Base-by-base conservation (phyloP, 1,284 basidiomycete species). In the Singerocomus inundabilis region DNA sequence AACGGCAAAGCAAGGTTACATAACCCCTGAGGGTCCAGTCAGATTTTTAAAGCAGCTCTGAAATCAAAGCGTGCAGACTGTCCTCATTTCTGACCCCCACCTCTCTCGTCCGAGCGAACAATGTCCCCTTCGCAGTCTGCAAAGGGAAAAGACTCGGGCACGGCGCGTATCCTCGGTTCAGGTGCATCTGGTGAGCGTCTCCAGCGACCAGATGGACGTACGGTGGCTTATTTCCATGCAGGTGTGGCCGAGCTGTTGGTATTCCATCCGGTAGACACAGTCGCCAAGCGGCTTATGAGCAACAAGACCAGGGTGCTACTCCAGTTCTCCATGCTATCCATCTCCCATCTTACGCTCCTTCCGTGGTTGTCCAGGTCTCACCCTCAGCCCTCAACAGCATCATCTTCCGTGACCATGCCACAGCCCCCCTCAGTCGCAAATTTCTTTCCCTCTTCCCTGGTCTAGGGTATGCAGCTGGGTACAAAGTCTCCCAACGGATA, bases 271-370 rank as follows among this genome's bases (percentile, higher is more conserved):
- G 90, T 93, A 51, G 95, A 98, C 73, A 99, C 96, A 1, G 87
- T 98, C 52, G 93, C 96, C 18, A 99, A 99, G 73, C 86, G 96
- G 36, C 73, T 99, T 54, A 98, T 98, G 96, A 94, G 92, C 69
- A 98, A 98, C 83, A 93, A 93, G 76, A 76, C 77, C 55, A 87
- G 87, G 76, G 90, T 84, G 49, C 39, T 66, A 51, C 16, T 8
- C 28, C n/a, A 21, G 13, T 41, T 48, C 16, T 31, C 39, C 29
- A 3, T 38, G 5, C 28, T 21, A 13, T 30, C 30, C 31, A 30
- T 46, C 21, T 45, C 35, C 25, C 32, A 9, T 1, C 44, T 41
- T 5, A 38, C 40, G 21, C 29, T 43, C 6, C 9, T 11, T n/a
- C 35, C 26, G n/a, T 30, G 29, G 25, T n/a, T 29, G 10, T 13